Evolutionary conservation across 257 asterid genomes (phyloP).

Genomic region (Paulownia fortunei): DNA sequence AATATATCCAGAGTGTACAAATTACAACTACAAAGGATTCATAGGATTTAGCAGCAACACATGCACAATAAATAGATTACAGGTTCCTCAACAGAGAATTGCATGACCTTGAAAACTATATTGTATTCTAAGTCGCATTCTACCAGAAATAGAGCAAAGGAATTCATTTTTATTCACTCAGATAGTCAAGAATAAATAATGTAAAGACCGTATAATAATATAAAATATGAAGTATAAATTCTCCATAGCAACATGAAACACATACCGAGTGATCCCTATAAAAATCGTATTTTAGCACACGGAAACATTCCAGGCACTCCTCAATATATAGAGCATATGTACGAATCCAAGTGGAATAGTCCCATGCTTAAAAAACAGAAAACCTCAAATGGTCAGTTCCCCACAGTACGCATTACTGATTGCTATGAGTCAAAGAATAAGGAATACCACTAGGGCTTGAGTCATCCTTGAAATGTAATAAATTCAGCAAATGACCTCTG

Average conservation of each 20-base stretch:
- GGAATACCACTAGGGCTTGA: constrained; percentile 64
- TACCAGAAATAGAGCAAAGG: neutral
- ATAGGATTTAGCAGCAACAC: neutral
- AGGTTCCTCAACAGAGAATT: neutral
- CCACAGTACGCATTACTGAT: constrained; percentile 1
- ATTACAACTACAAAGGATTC: neutral
- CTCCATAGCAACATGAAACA: constrained; percentile 15
- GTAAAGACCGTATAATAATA: neutral
- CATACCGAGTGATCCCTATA: constrained; percentile 68
- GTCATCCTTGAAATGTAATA: constrained; percentile 79
- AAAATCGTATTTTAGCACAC: constrained; percentile 65
- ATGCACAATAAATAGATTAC: neutral
- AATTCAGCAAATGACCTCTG: constrained; percentile 62
- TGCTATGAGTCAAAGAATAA: constrained; percentile 20
- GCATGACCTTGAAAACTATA: neutral
- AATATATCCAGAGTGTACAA: too few relatives aligned
- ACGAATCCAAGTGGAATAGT: constrained; percentile 77
- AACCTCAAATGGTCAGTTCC: constrained; percentile 35
- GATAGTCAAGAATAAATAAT: neutral
- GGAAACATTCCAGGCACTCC: constrained; percentile 80
- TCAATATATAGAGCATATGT: constrained; percentile 69
- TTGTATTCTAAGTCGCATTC: neutral
- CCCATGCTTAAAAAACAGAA: constrained; percentile 66
- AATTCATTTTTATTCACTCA: neutral
- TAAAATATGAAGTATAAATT: neutral